Percentiles rank a stretch among this genome's conserved stretches.
Conservation (phyloP, 768 basidiomycete genomes). For the Naganishia friedmannii region DNA sequence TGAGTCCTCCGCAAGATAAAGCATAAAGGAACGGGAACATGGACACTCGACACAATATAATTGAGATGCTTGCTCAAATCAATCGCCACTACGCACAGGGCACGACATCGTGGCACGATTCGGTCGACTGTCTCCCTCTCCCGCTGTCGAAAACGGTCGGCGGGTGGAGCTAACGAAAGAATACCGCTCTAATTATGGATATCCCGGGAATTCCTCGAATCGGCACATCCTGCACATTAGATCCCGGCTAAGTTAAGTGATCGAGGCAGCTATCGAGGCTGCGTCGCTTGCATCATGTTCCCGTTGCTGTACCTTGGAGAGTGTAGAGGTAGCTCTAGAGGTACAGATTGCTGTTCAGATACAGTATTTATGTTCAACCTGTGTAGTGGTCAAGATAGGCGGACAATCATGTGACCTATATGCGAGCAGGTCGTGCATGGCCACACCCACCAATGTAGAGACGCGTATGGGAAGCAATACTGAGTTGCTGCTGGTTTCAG, state of each 20-base stretch:
- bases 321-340: too few relatives aligned
- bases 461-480: not conserved
- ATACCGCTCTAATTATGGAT: not conserved
- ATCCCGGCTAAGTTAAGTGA: not conserved
- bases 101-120: not conserved
- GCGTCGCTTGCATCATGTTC: not conserved
- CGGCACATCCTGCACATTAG: slow-evolving; percentile 1
- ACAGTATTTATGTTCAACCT: too few relatives aligned
- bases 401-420: too few relatives aligned
- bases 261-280: not conserved
- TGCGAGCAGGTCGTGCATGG: too few relatives aligned
- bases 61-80: not conserved
- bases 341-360: not conserved
- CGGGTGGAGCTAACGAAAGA: not conserved
- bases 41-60: too few relatives aligned
- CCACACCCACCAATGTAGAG: too few relatives aligned
- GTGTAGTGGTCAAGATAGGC: too few relatives aligned
- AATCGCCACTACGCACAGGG: not conserved
- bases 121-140: not conserved
- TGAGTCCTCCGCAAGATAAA: too few relatives aligned
- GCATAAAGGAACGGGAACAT: too few relatives aligned
- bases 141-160: not conserved
- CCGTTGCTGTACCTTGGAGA: too few relatives aligned
- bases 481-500: not conserved
- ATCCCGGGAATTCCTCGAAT: not conserved